phyloP scores from a whole-genome alignment of 805 yeast species.

The Candida xiaguanensis region DNA sequence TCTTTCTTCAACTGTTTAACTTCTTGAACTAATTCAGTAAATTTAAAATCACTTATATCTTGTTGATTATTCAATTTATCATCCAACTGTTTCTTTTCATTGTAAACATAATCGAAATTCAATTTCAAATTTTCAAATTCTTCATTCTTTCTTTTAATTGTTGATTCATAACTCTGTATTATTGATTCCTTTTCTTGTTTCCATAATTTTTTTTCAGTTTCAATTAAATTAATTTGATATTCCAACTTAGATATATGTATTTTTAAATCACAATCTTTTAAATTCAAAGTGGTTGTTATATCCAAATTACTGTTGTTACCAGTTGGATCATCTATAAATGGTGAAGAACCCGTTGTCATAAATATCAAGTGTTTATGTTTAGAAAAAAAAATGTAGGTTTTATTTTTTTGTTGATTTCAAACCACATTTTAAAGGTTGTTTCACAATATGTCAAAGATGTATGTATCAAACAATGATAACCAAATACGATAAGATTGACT shows the following conservation, averaged over 20 bases:
- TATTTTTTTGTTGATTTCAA: conserved; percentile 5
- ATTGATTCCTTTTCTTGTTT: conserved; percentile 24
- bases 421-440: conserved; percentile 2
- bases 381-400: background rate
- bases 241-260: conserved; percentile 22
- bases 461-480: conserved; percentile 15
- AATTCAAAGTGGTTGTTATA: conserved; percentile 15
- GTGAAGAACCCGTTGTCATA: conserved; percentile 19
- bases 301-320: conserved; percentile 3
- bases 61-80: conserved; percentile 29
- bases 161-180: conserved; percentile 21
- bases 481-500: no score
- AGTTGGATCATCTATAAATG: conserved; percentile 25
- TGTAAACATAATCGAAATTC: conserved; percentile 33
- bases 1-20: conserved; percentile 17
- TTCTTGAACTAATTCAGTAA: conserved; percentile 17
- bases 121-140: conserved; percentile 29
- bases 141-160: conserved; percentile 29
- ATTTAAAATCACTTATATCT: conserved; percentile 20
- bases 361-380: no score
- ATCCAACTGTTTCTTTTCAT: conserved; percentile 29
- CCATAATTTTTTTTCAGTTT: conserved; percentile 32
- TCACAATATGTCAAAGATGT: conserved; percentile 44
- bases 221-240: conserved; percentile 28
- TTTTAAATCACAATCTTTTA: conserved; percentile 12